Percentiles rank a stretch among this genome's conserved stretches.
Evolutionary conservation across 2,329 filamentous ascomycete species (phyloP).

Genomic region (Cladophialophora immunda): DNA sequence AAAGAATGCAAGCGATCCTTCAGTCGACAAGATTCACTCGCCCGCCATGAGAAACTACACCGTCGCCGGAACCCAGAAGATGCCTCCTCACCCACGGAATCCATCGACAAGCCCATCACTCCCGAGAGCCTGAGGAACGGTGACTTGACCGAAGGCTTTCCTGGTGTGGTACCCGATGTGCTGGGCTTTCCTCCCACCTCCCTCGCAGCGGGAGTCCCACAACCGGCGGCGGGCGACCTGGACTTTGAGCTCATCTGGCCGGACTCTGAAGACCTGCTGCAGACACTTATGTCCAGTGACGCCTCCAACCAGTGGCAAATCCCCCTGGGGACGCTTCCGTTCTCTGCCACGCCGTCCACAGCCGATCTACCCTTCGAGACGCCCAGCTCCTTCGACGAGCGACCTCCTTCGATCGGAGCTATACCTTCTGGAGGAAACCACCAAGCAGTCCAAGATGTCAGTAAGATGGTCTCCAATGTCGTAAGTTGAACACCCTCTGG

Average conservation of each 20-base stretch:
- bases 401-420: conserved; percentile 47
- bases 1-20: conserved; percentile 53
- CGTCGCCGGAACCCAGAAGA: conserved; percentile 35
- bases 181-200: conserved; percentile 22
- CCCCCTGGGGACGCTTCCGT: conserved; percentile 52
- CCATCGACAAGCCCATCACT: conserved; percentile 14
- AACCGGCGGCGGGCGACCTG: conserved; percentile 39
- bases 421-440: conserved; percentile 54
- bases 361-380: conserved; percentile 47
- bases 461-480: conserved; percentile 54
- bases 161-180: conserved; percentile 40
- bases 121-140: conserved; percentile 23
- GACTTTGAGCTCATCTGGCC: conserved; percentile 57
- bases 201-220: neutral
- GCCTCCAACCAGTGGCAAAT: conserved; percentile 52
- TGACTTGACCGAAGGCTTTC: conserved; percentile 4
- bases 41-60: conserved; percentile 55
- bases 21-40: conserved; percentile 55
- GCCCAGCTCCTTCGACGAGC: conserved; percentile 50
- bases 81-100: neutral
- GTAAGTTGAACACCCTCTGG: conserved; percentile 43
- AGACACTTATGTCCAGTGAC: conserved; percentile 54
- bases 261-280: conserved; percentile 55
- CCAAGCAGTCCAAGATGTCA: conserved; percentile 56
- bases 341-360: conserved; percentile 46